Conservation (phyloP, 176 grass and related monocot species). For the Aegilops umbellulata region DNA sequence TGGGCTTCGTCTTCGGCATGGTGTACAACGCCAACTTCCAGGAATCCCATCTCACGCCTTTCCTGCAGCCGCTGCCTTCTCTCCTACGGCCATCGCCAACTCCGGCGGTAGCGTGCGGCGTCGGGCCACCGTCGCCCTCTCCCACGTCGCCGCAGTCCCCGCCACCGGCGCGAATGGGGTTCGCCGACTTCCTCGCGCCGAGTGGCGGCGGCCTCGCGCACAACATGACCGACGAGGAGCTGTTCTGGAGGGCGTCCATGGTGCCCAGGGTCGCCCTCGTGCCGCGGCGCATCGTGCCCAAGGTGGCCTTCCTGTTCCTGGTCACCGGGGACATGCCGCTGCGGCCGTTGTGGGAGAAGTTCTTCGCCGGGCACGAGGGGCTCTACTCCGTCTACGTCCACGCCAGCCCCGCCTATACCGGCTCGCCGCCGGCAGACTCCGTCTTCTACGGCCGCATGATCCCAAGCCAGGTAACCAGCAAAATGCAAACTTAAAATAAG, state of each 20-base stretch:
- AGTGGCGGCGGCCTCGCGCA: background rate
- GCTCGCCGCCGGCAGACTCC: slow-evolving; percentile 39
- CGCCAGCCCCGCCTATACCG: slow-evolving; percentile 36
- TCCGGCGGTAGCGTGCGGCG: too few species aligned
- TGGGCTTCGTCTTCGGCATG: slow-evolving; percentile 49
- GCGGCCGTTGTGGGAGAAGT: slow-evolving; percentile 68
- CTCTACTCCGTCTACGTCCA: slow-evolving; percentile 75
- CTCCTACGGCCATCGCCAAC: background rate
- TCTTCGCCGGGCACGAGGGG: slow-evolving; percentile 59
- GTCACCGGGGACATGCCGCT: slow-evolving; percentile 43
- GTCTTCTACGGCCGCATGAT: slow-evolving; percentile 62
- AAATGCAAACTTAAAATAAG: too few species aligned
- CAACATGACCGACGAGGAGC: slow-evolving; percentile 66
- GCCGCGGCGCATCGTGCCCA: slow-evolving; percentile 36
- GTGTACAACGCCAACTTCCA: slow-evolving; percentile 31
- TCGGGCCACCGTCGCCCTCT: background rate
- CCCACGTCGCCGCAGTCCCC: background rate
- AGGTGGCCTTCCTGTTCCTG: slow-evolving; percentile 75
- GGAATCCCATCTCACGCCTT: background rate
- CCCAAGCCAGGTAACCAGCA: slow-evolving; percentile 27
- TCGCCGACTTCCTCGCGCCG: background rate
- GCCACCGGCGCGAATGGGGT: background rate
- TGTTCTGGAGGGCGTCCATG: slow-evolving; percentile 63
- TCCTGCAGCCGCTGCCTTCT: background rate
- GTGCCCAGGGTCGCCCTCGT: slow-evolving; percentile 20